Evolutionary conservation across 257 asterid species (phyloP), one percentile per base, ranked within the genome.

Genomic region (Ilex asprella): DNA sequence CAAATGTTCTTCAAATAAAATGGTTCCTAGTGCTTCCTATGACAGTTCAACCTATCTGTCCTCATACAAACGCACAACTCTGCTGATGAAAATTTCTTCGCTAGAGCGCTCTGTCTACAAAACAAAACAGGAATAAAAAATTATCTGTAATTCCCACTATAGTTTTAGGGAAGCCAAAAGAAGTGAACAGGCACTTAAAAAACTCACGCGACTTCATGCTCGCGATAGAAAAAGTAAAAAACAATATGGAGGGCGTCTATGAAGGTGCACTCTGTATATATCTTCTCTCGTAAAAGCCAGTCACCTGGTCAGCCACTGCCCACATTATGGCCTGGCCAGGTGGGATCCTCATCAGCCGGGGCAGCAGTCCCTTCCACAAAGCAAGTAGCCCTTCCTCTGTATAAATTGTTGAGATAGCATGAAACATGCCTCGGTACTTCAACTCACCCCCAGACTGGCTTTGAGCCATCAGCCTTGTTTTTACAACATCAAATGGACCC

Each of bases 311-410:
- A 54, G 97, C 96, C 73, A 92, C 99, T 30, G 79, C 84, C 99
- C 99, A 92, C 89, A 89, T 77, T 39, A 92, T 89, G 63, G 97
- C 99, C 84, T 92, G 97, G 2, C 99, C 99, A 1, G 99, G 99
- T 2, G 99, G 95, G 74, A 92, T 92, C 88, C 97, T 88, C 97
- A 92, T 88, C n/a, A 92, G 83, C 72, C 98, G 80, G 4, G 97
- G 97, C 55, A 92, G 68, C 21, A 88, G 72, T 10, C 98, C 97
- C 80, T 68, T 92, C 99, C 99, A 92, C 67, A 92, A 63, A 31
- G 97, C 82, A 2, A 61, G 79, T 69, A 92, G 58, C 30, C 99
- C 99, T 83, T 92, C 99, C 72, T 92, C 97, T 2, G 69, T 70
- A 56, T 85, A 71, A 73, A 92, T 92, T 0, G 96, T 89, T 60